Conservation (phyloP, 768 basidiomycete genomes). For the Kwoniella sp. region DNA sequence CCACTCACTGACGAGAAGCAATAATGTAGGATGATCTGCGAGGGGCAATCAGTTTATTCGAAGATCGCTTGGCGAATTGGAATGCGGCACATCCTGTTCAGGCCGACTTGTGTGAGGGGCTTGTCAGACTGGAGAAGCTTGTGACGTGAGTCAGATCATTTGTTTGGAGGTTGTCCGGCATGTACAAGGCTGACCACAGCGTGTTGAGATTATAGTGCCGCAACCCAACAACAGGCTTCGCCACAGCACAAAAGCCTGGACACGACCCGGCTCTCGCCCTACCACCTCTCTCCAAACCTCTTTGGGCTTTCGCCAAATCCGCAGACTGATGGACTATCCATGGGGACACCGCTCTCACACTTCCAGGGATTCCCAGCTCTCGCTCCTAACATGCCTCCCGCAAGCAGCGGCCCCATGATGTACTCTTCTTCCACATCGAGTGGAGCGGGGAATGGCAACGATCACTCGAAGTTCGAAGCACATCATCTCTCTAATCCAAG, state of each 20-base stretch:
- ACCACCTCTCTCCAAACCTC: conserved; percentile 1
- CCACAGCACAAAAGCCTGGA: conserved; percentile 6
- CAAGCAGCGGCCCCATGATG: background rate
- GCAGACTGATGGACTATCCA: background rate
- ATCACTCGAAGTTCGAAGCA: background rate
- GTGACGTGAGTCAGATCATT: conserved; percentile 37
- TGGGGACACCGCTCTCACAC: conserved; percentile 34
- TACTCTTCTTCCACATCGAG: background rate
- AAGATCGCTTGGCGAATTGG: conserved; percentile 48
- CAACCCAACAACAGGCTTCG: conserved; percentile 29
- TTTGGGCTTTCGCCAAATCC: conserved; percentile 11
- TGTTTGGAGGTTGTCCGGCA: background rate
- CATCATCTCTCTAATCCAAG: background rate
- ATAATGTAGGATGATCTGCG: conserved; percentile 41
- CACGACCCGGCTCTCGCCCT: background rate
- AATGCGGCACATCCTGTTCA: conserved; percentile 52
- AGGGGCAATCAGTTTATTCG: conserved; percentile 46
- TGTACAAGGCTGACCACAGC: background rate
- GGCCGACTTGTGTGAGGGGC: conserved; percentile 48
- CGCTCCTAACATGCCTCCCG: background rate
- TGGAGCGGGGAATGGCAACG: background rate
- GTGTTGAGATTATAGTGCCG: conserved; percentile 3
- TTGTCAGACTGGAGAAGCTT: conserved; percentile 47
- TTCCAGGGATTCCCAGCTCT: conserved; percentile 39
- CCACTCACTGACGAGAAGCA: too few species aligned